Evolutionary conservation across 768 basidiomycete species (phyloP).

Genomic region (Albatrellus ellisii): DNA sequence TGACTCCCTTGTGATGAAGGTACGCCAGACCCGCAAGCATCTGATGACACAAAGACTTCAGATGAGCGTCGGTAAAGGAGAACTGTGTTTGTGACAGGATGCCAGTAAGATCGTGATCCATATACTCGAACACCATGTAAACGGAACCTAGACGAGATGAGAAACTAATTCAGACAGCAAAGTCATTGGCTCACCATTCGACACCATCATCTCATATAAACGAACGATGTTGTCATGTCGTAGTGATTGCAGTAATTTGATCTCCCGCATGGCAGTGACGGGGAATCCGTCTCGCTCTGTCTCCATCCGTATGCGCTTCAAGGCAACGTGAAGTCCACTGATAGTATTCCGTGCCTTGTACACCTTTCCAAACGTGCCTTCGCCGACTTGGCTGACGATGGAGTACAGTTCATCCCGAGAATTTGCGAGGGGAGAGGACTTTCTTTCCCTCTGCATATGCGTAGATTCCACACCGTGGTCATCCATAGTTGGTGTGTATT

Average conservation of each 20-base stretch:
- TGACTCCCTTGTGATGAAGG: slow-evolving; percentile 89
- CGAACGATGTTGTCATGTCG: slow-evolving; percentile 82
- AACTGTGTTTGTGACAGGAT: slow-evolving; percentile 87
- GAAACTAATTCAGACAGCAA: slow-evolving; percentile 2
- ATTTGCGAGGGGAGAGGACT: slow-evolving; percentile 8
- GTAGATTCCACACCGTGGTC: too few species aligned
- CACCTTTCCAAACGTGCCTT: slow-evolving; percentile 98
- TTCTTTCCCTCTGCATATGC: too few species aligned
- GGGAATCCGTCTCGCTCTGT: slow-evolving; percentile 96
- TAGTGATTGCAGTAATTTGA: slow-evolving; percentile 89
- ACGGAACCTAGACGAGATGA: slow-evolving; percentile 54
- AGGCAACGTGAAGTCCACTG: slow-evolving; percentile 67
- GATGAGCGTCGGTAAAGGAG: slow-evolving; percentile 69
- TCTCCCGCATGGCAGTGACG: slow-evolving; percentile 97
- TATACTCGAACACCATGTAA: slow-evolving; percentile 99
- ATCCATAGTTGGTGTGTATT: too few species aligned
- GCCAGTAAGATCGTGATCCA: slow-evolving; percentile 97
- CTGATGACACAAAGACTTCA: slow-evolving; percentile 92
- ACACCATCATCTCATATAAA: slow-evolving; percentile 98
- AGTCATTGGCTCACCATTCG: slow-evolving; percentile 51
- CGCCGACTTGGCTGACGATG: slow-evolving; percentile 88
- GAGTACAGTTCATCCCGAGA: slow-evolving; percentile 53
- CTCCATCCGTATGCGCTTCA: slow-evolving; percentile 98
- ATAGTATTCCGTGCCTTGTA: slow-evolving; percentile 85
- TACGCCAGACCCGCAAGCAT: slow-evolving; percentile 94